phyloP scores from a whole-genome alignment of 2,329 filamentous ascomycete genomes.

The Xylogone sp. region DNA sequence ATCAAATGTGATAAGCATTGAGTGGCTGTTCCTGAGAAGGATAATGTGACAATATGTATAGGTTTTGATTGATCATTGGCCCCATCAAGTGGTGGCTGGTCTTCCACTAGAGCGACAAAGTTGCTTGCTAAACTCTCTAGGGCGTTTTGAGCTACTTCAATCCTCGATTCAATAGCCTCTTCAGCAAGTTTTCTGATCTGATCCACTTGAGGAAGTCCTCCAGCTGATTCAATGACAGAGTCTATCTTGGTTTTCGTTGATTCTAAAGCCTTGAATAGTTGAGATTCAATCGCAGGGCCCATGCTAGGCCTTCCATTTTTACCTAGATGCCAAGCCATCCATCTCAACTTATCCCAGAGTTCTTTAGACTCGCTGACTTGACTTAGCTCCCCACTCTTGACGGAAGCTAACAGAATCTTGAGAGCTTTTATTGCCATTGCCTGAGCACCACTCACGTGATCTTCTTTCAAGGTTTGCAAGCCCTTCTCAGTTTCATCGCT shows the following conservation, averaged over 20 bases:
- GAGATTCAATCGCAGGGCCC: conserved; percentile 54
- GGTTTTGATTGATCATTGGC: conserved; percentile 8
- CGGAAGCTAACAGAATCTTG: conserved; percentile 42
- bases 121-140: conserved; percentile 5
- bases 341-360: conserved; percentile 54
- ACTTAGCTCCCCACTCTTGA: conserved; percentile 27
- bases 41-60: conserved; percentile 55
- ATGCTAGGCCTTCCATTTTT: conserved; percentile 65
- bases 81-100: conserved; percentile 5
- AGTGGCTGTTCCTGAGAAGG: conserved; percentile 58
- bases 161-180: conserved; percentile 19
- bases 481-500: conserved; percentile 41
- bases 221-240: conserved; percentile 2
- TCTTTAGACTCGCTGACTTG: conserved; percentile 24
- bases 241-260: not conserved
- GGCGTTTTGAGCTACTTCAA: conserved; percentile 5
- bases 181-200: conserved; percentile 7
- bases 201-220: not conserved
- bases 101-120: conserved; percentile 9
- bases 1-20: conserved; percentile 35
- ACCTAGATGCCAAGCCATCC: conserved; percentile 59
- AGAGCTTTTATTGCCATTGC: conserved; percentile 54
- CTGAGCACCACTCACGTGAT: conserved; percentile 56
- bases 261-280: conserved; percentile 43
- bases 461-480: conserved; percentile 45